Evolutionary conservation across 140 eudicot species (phyloP).

Genomic region (Anethum foeniculum): DNA sequence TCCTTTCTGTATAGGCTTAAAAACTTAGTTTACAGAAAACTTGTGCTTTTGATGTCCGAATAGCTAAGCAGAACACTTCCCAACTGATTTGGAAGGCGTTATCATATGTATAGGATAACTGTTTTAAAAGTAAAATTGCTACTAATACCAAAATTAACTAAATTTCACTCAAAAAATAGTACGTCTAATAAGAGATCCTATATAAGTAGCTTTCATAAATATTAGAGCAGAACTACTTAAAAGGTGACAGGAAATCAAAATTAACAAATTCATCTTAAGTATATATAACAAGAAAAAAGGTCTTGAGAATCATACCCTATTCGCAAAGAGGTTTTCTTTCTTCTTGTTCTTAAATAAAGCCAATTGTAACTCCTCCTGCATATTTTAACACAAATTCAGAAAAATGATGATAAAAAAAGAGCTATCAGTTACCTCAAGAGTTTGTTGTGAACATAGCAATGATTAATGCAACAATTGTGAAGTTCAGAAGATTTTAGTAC

Average conservation of each 20-base stretch:
- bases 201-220: neutral
- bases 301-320: constrained; percentile 49
- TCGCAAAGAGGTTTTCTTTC: constrained; percentile 92
- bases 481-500: constrained; percentile 19
- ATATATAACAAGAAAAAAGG: neutral
- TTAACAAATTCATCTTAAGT: neutral
- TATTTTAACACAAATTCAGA: neutral
- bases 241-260: neutral
- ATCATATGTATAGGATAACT: neutral
- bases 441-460: neutral
- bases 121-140: neutral
- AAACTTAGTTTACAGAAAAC: neutral
- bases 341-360: constrained; percentile 90
- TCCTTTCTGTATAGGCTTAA: neutral
- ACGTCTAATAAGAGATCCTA: neutral
- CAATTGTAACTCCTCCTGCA: constrained; percentile 96
- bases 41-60: neutral
- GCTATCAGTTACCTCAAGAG: neutral
- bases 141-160: neutral
- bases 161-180: neutral
- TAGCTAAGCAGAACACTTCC: neutral
- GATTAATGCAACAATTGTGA: too few relatives aligned
- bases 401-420: neutral
- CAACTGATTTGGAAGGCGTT: neutral
- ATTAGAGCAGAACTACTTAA: neutral